A percentile compares a stretch with the other conserved stretches of the same genome.
Conservation (phyloP, 441 rosid species). For the Populus hybrid region DNA sequence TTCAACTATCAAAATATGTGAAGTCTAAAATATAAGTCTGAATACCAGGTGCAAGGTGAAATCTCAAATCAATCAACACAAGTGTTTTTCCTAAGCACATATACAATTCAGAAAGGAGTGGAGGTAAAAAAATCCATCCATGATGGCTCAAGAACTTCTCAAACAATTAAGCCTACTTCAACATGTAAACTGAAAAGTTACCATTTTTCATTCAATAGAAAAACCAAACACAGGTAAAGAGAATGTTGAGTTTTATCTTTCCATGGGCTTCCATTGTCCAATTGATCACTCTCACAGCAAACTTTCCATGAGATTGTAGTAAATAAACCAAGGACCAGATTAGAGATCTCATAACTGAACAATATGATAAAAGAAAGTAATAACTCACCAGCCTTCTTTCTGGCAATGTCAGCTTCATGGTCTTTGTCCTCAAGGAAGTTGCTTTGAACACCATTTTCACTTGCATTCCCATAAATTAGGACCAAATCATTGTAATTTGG, state of each 20-base stretch:
- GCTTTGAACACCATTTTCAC: constrained; percentile 28
- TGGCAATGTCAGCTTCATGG: constrained; percentile 31
- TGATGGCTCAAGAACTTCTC: constrained; percentile 2
- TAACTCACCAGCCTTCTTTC: constrained; percentile 36
- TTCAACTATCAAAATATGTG: constrained; percentile 13
- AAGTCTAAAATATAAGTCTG: constrained; percentile 1
- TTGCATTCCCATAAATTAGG: constrained; percentile 46
- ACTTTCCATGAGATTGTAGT: constrained; percentile 1
- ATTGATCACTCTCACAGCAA: constrained; percentile 6
- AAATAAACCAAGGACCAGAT: not conserved
- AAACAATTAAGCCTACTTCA: not conserved
- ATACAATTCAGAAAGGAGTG: not conserved
- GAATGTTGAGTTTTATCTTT: not conserved
- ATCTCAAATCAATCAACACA: constrained; percentile 1
- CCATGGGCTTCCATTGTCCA: not conserved
- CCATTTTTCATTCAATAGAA: not conserved
- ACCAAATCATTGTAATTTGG: constrained; percentile 72
- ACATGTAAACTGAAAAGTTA: not conserved
- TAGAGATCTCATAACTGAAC: not conserved
- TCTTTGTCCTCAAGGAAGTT: constrained; percentile 36
- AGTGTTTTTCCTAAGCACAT: not conserved
- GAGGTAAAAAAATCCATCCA: not conserved
- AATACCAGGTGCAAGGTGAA: constrained; percentile 2
- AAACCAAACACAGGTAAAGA: not conserved
- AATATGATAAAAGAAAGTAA: constrained; percentile 8